phyloP scores from a whole-genome alignment of 1,284 basidiomycete species.

The Pseudozyma pruni region DNA sequence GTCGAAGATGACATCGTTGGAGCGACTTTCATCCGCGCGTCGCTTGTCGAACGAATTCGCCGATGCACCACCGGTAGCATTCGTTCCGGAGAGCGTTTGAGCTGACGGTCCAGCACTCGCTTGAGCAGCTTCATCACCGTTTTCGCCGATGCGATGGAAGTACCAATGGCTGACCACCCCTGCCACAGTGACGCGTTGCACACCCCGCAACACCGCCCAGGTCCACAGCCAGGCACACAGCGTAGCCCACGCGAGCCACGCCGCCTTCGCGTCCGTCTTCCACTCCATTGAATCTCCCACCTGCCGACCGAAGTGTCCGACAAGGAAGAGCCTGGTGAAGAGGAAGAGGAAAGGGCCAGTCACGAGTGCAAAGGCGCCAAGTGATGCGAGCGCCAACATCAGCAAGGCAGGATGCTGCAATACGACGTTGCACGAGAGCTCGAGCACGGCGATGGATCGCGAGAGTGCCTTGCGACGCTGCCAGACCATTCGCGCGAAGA shows the following conservation, averaged over 20 bases:
- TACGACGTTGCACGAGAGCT: conserved; percentile 81
- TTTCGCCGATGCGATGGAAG: conserved; percentile 72
- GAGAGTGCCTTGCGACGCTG: conserved; percentile 74
- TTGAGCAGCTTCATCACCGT: conserved; percentile 5
- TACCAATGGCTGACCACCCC: conserved; percentile 92
- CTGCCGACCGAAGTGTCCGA: conserved; percentile 61
- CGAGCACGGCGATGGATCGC: conserved; percentile 78
- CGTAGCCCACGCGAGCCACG: conserved; percentile 80
- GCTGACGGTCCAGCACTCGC: conserved; percentile 10
- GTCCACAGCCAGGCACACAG: conserved; percentile 86
- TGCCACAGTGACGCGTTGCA: conserved; percentile 80
- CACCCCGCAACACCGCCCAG: conserved; percentile 85
- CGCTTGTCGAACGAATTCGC: conserved; percentile 30
- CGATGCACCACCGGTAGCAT: conserved; percentile 1
- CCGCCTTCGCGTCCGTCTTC: conserved; percentile 81
- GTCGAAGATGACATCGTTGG: conserved; percentile 20
- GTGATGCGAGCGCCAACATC: conserved; percentile 80
- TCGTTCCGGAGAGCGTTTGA: neutral
- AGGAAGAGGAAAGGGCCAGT: conserved; percentile 84
- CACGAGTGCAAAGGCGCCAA: conserved; percentile 77
- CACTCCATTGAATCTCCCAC: conserved; percentile 71
- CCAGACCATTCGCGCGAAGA: conserved; percentile 79
- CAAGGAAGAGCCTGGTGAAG: conserved; percentile 77
- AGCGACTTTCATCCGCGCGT: conserved; percentile 36
- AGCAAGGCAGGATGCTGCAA: conserved; percentile 83